phyloP scores from a whole-genome alignment of 1,284 basidiomycete genomes.

The Mycocalia duriaeana region DNA sequence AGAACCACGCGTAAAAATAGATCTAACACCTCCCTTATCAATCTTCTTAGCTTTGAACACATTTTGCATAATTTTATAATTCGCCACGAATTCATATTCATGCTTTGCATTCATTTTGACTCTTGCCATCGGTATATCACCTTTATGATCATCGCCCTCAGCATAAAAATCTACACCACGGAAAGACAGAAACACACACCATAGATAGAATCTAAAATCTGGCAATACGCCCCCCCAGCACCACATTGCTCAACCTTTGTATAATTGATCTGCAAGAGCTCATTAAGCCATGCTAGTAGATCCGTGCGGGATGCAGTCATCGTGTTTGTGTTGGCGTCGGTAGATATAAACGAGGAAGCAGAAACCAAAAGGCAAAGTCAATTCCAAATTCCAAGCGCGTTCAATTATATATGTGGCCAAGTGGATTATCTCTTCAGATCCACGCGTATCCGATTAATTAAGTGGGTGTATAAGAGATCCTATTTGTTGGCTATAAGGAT shows the following conservation, averaged over 20 bases:
- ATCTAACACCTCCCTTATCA: conserved; percentile 69
- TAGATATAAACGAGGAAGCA: too few species aligned
- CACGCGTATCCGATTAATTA: too few species aligned
- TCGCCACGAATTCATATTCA: conserved; percentile 93
- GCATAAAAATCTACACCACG: background rate
- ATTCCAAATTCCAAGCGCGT: too few species aligned
- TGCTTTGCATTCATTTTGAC: conserved; percentile 94
- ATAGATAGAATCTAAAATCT: conserved; percentile 91
- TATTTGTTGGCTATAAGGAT: too few species aligned
- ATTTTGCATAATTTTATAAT: conserved; percentile 94
- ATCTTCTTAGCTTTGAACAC: conserved; percentile 85
- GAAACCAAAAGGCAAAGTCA: too few species aligned
- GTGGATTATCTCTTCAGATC: too few species aligned
- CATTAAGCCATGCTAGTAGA: conserved; percentile 90
- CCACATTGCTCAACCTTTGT: conserved; percentile 96
- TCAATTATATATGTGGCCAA: too few species aligned
- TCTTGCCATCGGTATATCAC: conserved; percentile 81
- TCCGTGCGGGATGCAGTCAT: conserved; percentile 73
- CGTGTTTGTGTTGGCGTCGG: too few species aligned
- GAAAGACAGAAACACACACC: conserved; percentile 42
- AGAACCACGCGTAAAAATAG: background rate
- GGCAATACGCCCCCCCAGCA: conserved; percentile 85
- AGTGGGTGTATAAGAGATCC: too few species aligned
- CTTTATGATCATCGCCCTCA: conserved; percentile 23
- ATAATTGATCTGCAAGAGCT: conserved; percentile 86